Percentiles rank a stretch among this genome's conserved stretches.
Conservation (phyloP, 2,329 filamentous ascomycete genomes). For the Cercospora zeina region DNA sequence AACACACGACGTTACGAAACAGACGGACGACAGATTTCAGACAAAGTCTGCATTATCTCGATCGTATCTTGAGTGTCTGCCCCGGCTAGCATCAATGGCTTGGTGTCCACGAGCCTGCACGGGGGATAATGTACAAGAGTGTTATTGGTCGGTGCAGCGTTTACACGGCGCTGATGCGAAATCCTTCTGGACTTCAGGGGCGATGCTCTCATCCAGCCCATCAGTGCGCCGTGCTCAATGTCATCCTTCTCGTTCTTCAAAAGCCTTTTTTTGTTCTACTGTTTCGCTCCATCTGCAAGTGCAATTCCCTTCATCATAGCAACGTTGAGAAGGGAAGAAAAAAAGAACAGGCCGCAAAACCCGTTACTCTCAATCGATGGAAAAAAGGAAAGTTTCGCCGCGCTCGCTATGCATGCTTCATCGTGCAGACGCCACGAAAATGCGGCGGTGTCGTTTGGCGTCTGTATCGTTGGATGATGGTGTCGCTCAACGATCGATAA, state of each 20-base stretch:
- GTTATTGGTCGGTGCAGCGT: not conserved
- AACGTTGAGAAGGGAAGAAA: not conserved
- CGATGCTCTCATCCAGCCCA: not conserved
- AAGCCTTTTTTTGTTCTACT: not conserved
- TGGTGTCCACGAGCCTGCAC: not conserved
- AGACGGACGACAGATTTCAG: not conserved
- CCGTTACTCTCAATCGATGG: not conserved
- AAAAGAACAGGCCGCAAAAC: not conserved
- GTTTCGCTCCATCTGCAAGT: not conserved
- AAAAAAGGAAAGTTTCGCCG: not conserved
- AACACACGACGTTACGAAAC: not conserved
- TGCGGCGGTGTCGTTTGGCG: not conserved
- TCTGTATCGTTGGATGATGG: not conserved
- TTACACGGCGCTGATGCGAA: not conserved
- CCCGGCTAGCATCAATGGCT: not conserved
- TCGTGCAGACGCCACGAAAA: not conserved
- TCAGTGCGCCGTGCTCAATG: not conserved
- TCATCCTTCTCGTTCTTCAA: not conserved
- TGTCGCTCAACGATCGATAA: not conserved
- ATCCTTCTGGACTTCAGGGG: not conserved
- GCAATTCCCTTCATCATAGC: not conserved
- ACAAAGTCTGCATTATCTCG: not conserved
- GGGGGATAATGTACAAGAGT: not conserved
- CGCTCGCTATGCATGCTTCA: not conserved
- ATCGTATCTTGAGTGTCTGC: not conserved